Conservation (phyloP, 2,329 filamentous ascomycete genomes). For the Sclerotinia minor region DNA sequence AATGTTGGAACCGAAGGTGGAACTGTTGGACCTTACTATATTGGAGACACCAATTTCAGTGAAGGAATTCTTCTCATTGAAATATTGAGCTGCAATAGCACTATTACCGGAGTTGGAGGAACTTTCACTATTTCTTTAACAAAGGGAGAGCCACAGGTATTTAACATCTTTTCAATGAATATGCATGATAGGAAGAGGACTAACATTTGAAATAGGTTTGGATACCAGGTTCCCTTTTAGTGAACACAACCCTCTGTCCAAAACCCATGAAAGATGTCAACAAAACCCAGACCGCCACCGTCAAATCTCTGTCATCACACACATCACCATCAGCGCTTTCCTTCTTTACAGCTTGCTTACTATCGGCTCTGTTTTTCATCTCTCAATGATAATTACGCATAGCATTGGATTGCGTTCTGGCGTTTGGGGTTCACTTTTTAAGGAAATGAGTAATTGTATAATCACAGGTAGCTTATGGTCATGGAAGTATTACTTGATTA, state of each 20-base stretch:
- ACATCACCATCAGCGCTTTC: background rate
- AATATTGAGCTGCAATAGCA: slow-evolving; percentile 20
- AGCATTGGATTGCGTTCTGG: slow-evolving; percentile 17
- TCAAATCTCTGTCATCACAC: slow-evolving; percentile 8
- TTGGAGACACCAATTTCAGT: slow-evolving; percentile 28
- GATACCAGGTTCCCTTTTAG: slow-evolving; percentile 17
- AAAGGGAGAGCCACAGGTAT: slow-evolving; percentile 21
- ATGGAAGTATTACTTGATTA: background rate
- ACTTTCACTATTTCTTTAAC: slow-evolving; percentile 9
- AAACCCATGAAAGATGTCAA: slow-evolving; percentile 24
- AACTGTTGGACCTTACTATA: slow-evolving; percentile 26
- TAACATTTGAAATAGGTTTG: slow-evolving; percentile 18
- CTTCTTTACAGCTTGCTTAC: background rate
- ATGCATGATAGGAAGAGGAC: background rate
- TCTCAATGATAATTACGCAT: slow-evolving; percentile 10
- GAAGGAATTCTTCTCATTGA: slow-evolving; percentile 28
- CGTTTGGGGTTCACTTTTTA: slow-evolving; percentile 4
- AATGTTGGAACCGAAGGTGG: slow-evolving; percentile 24
- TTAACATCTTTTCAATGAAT: background rate
- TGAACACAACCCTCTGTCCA: slow-evolving; percentile 25
- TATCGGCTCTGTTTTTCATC: slow-evolving; percentile 6
- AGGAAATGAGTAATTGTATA: slow-evolving; percentile 5
- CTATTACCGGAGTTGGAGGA: background rate
- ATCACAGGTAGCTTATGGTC: background rate
- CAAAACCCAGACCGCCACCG: slow-evolving; percentile 9